Base-by-base conservation (phyloP, 371 early-diverging fungal species). In the Synchytrium microbalum region DNA sequence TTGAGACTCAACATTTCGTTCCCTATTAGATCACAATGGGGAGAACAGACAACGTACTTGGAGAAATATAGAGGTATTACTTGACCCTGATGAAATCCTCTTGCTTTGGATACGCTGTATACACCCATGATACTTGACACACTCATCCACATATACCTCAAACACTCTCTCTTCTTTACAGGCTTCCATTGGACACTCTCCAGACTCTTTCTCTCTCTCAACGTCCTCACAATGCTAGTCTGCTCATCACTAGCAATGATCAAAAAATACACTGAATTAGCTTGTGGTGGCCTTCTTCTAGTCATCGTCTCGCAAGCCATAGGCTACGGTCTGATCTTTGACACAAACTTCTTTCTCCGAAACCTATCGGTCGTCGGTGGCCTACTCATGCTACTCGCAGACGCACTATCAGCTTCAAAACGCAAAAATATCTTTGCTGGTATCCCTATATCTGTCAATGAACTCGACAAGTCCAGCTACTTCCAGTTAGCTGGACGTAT, bases 331-430 rank as follows among this genome's bases (percentile, higher is more conserved):
- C 80, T 96, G 67, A 78, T 93, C 62, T 92, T 93, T 67, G 91
- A 96, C 71, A 70, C 88, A 59, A 79, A 80, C 62, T 95, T 94
- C 81, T 88, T 96, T 71, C 76, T 96, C 70, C 91, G 96, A 61
- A 91, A 89, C 73, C 80, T 96, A 32, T 93, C 95, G 10, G 88
- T 96, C 55, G 78, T 86, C 62, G 97, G 96, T 31, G 97, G 95
- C 29, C 84, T 96, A n/a, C 73, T 96, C 63, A 91, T 96, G 89
- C 84, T 96, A 14, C 76, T 95, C n/a, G 88, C 93, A 2, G 91
- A 91, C 61, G 68, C 68, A 3, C 58, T 61, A 46, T 70, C 79
- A 30, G 64, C 86, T 57, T 70, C 74, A 52, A 85, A 86, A 60
- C 83, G 85, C 61, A 79, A 79, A 55, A 80, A 77, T 24, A 13